phyloP scores from a whole-genome alignment of 2,329 filamentous ascomycete genomes.

The Colletotrichum euphorbiae region DNA sequence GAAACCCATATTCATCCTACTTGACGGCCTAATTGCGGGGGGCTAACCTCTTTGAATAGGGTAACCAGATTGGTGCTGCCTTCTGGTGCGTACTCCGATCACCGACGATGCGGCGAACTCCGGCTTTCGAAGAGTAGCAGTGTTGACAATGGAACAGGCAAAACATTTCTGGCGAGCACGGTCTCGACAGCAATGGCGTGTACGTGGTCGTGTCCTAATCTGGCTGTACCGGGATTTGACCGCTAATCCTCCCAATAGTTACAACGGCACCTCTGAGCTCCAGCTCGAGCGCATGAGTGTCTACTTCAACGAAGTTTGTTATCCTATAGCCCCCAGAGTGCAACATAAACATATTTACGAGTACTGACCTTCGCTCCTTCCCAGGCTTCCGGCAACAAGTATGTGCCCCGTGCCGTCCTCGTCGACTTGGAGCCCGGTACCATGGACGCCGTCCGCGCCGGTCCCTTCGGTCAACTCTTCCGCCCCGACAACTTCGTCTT shows the following conservation, averaged over 20 bases:
- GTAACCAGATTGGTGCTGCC: slow-evolving; percentile 99
- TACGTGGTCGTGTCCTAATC: slow-evolving; percentile 62
- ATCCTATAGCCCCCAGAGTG: neutral
- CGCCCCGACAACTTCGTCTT: slow-evolving; percentile 99
- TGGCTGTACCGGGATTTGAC: slow-evolving; percentile 28
- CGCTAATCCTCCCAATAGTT: slow-evolving; percentile 65
- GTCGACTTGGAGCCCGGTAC: slow-evolving; percentile 99
- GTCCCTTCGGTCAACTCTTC: slow-evolving; percentile 99
- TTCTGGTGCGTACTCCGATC: slow-evolving; percentile 79
- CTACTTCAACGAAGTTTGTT: slow-evolving; percentile 86
- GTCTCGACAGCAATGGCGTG: slow-evolving; percentile 97
- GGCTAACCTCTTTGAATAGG: slow-evolving; percentile 69
- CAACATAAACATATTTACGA: slow-evolving; percentile 27
- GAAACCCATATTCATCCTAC: slow-evolving; percentile 21
- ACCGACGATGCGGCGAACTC: slow-evolving; percentile 28
- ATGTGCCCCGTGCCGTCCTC: slow-evolving; percentile 98
- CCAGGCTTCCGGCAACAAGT: slow-evolving; percentile 97
- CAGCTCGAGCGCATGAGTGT: slow-evolving; percentile 99
- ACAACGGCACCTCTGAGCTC: slow-evolving; percentile 98
- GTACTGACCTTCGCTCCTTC: slow-evolving; percentile 28
- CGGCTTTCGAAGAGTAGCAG: slow-evolving; percentile 4
- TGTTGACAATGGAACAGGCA: slow-evolving; percentile 69
- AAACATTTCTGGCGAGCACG: slow-evolving; percentile 90
- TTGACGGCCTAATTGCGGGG: slow-evolving; percentile 36
- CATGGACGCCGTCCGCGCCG: slow-evolving; percentile 98